Conservation (phyloP, 208 protist genomes). For the Wallacemonas sp. region DNA sequence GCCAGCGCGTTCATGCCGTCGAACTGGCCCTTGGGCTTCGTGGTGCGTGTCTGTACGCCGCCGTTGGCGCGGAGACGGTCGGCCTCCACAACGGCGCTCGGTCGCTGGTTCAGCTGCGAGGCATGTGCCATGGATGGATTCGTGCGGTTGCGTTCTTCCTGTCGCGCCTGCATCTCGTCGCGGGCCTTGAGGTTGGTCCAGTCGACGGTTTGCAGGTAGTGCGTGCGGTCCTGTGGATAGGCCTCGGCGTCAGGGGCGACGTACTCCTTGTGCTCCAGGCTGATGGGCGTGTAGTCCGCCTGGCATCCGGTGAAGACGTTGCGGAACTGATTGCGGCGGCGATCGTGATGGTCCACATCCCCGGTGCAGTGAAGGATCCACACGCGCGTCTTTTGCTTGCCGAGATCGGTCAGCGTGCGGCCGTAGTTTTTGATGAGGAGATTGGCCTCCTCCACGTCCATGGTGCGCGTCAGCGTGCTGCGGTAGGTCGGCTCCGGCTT, state of each 20-base stretch:
- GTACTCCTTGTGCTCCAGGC: constrained; percentile 72
- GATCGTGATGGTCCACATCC: constrained; percentile 20
- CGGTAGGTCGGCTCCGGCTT: constrained; percentile 33
- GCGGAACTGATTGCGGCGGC: constrained; percentile 60
- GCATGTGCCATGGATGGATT: background rate
- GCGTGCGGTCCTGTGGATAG: constrained; percentile 56
- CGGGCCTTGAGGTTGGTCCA: constrained; percentile 61
- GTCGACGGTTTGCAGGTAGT: constrained; percentile 68
- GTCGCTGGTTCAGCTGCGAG: constrained; percentile 2
- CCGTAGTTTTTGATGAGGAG: constrained; percentile 75
- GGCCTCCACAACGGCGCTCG: constrained; percentile 14
- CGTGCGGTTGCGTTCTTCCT: constrained; percentile 23
- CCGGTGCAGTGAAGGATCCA: constrained; percentile 66
- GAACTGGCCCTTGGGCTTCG: constrained; percentile 88
- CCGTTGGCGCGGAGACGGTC: constrained; percentile 13
- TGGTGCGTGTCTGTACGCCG: constrained; percentile 30
- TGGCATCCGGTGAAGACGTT: constrained; percentile 82
- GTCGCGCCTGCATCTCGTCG: constrained; percentile 32
- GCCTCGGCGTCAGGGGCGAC: constrained; percentile 43
- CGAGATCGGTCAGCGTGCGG: constrained; percentile 43
- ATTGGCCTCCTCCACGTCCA: constrained; percentile 49
- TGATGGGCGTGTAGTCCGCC: constrained; percentile 41
- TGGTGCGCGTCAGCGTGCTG: constrained; percentile 30
- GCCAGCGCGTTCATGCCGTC: constrained; percentile 69
- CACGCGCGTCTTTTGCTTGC: constrained; percentile 49